Percentiles rank a stretch among this genome's conserved stretches.
phyloP scores from a whole-genome alignment of 2,329 filamentous ascomycete genomes.

The Aspergillus pseudoterreus region DNA sequence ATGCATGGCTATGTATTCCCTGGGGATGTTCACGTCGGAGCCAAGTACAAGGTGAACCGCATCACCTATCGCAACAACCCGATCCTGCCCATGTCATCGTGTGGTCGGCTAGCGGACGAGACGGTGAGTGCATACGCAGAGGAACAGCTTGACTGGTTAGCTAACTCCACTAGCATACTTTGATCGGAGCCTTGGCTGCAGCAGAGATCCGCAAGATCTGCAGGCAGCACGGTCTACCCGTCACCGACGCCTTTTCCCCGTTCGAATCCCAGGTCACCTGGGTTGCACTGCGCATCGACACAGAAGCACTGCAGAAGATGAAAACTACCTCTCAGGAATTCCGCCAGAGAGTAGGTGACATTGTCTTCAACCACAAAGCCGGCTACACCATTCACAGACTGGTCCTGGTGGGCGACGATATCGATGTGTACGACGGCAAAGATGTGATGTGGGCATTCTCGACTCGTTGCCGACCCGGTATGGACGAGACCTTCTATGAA shows the following conservation, averaged over 20 bases:
- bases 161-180: slow-evolving; percentile 24
- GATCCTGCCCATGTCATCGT: slow-evolving; percentile 46
- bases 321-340: slow-evolving; percentile 46
- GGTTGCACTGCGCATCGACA: slow-evolving; percentile 55
- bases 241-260: slow-evolving; percentile 44
- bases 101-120: slow-evolving; percentile 45
- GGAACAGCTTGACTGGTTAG: background rate
- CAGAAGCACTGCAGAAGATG: slow-evolving; percentile 53
- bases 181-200: slow-evolving; percentile 43
- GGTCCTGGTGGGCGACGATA: slow-evolving; percentile 46
- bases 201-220: slow-evolving; percentile 41
- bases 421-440: slow-evolving; percentile 45
- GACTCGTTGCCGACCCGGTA: slow-evolving; percentile 45
- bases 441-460: slow-evolving; percentile 50
- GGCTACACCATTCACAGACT: slow-evolving; percentile 44
- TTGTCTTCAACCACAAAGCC: slow-evolving; percentile 42
- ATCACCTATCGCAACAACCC: slow-evolving; percentile 49
- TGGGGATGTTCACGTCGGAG: slow-evolving; percentile 37
- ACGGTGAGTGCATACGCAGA: slow-evolving; percentile 24
- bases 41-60: slow-evolving; percentile 42
- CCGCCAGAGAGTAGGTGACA: slow-evolving; percentile 39
- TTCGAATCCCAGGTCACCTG: slow-evolving; percentile 49
- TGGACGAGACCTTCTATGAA: slow-evolving; percentile 46
- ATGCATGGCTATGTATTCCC: slow-evolving; percentile 45
- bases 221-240: slow-evolving; percentile 38